phyloP scores from a whole-genome alignment of 371 early-diverging fungal genomes.

The Mortierella sp. region DNA sequence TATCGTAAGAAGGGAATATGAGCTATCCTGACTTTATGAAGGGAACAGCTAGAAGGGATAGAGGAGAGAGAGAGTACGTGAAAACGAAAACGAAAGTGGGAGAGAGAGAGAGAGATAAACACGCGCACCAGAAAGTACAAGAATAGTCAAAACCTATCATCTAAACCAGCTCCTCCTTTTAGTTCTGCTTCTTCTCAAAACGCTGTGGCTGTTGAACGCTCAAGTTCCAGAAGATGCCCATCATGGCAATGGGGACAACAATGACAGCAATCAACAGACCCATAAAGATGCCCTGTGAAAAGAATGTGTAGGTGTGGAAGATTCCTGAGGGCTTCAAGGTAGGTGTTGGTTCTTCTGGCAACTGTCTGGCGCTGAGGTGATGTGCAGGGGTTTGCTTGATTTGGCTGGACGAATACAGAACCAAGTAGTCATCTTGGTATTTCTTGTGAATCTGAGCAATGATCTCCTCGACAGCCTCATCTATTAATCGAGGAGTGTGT shows the following conservation, averaged over 20 bases:
- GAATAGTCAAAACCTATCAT: neutral
- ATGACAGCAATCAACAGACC: slow-evolving; percentile 41
- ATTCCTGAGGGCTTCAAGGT: slow-evolving; percentile 32
- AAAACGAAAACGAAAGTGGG: neutral
- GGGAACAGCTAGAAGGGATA: neutral
- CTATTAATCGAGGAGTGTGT: neutral
- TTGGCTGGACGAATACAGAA: slow-evolving; percentile 51
- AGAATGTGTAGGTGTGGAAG: slow-evolving; percentile 55
- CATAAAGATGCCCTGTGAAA: slow-evolving; percentile 56
- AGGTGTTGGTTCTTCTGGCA: slow-evolving; percentile 36
- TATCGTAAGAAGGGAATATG: neutral
- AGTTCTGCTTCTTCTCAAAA: slow-evolving; percentile 53
- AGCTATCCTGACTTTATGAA: neutral
- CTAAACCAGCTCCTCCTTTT: neutral
- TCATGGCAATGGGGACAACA: slow-evolving; percentile 40
- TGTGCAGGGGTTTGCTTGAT: slow-evolving; percentile 36
- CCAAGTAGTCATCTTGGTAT: slow-evolving; percentile 39
- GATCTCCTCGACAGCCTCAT: slow-evolving; percentile 21
- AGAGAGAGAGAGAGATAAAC: neutral
- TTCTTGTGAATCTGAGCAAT: slow-evolving; percentile 25
- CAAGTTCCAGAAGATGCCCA: slow-evolving; percentile 56
- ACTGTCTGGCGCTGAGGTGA: slow-evolving; percentile 31
- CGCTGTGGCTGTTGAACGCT: slow-evolving; percentile 53
- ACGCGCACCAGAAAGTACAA: neutral
- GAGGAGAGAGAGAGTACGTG: neutral